Base-by-base conservation (phyloP, 306 rosid species). In the Rubus idaeus region DNA sequence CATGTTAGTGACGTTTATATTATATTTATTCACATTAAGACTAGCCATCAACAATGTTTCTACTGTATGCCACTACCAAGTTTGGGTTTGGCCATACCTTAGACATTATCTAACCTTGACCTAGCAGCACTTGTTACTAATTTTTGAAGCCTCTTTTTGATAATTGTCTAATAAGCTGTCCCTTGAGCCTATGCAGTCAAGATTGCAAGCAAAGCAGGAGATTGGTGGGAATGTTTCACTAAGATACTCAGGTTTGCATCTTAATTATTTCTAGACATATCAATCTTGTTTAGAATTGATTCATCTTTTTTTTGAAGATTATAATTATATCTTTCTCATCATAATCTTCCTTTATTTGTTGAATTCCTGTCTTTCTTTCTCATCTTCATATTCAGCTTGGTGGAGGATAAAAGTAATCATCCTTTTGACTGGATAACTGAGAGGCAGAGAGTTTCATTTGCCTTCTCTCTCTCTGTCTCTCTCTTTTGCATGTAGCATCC, bases 151-250 rank as follows among this genome's bases (percentile, higher is more conserved):
- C 35, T 42, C 53, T 20, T 49, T 10, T 14, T 41, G 35, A 51
- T 50, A 49, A 40, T 6, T 66, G 47, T 70, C 47, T 35, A 57
- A 57, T 13, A 42, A 41, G 52, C 23, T 45, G 21, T 79, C 14
- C 45, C 56, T 74, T 68, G 72, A 61, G 53, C 76, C 72, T 79
- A 46, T 84, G 75, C 97, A 92, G 97, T 92, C 97, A 65, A 92
- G 97, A 81, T 86, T 92, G 86, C 97, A 92, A 87, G 97, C 97
- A 30, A 92, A 88, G 86, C 97, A 92, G 77, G 97, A 88, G 86
- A 92, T 92, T 68, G 96, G 97, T 44, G 88, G 90, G 80, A 90
- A 81, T 78, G 78, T 79, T 77, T 87, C 93, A 16, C 82, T 87
- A 78, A 88, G 97, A 92, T 92, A 92, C 88, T 85, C 97, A 90